These are phyloP conservation scores for Debaryomycetaceae sp. DNA, from an alignment of 1,139 yeast genomes.

Conservation along the genomic window DNA sequence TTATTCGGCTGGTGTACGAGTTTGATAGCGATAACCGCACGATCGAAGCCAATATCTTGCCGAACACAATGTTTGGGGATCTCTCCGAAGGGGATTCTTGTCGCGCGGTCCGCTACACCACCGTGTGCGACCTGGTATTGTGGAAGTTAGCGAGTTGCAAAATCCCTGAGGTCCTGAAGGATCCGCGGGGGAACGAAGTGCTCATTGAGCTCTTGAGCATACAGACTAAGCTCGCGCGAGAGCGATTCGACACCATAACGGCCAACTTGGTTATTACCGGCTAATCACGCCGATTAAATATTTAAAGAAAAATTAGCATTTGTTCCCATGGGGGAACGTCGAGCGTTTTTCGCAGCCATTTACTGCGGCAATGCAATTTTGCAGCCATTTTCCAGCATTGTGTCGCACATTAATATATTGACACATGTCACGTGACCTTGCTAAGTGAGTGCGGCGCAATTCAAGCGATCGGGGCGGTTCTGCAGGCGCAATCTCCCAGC, in stretches of 20 bases:
- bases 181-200: slow-evolving; percentile 37
- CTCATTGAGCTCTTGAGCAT: slow-evolving; percentile 61
- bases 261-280: slow-evolving; percentile 57
- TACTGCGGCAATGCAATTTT: no score
- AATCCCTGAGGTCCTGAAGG: slow-evolving; percentile 31
- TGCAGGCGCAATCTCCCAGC: no score
- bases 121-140: slow-evolving; percentile 46
- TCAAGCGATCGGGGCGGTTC: not conserved
- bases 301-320: not conserved
- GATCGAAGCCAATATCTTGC: slow-evolving; percentile 67
- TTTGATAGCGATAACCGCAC: slow-evolving; percentile 44
- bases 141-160: slow-evolving; percentile 57
- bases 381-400: no score
- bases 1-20: slow-evolving; percentile 51
- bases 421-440: not conserved
- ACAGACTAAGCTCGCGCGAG: slow-evolving; percentile 56
- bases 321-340: not conserved
- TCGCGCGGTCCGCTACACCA: slow-evolving; percentile 35
- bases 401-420: no score
- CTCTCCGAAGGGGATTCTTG: slow-evolving; percentile 25
- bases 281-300: slow-evolving; percentile 3
- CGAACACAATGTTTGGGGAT: slow-evolving; percentile 89
- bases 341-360: not conserved
- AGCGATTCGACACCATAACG: slow-evolving; percentile 62
- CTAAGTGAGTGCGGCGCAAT: not conserved